These are phyloP conservation scores for Hypoxylon sp. DNA, from an alignment of 2,329 filamentous ascomycete genomes.

Conservation along the genomic window DNA sequence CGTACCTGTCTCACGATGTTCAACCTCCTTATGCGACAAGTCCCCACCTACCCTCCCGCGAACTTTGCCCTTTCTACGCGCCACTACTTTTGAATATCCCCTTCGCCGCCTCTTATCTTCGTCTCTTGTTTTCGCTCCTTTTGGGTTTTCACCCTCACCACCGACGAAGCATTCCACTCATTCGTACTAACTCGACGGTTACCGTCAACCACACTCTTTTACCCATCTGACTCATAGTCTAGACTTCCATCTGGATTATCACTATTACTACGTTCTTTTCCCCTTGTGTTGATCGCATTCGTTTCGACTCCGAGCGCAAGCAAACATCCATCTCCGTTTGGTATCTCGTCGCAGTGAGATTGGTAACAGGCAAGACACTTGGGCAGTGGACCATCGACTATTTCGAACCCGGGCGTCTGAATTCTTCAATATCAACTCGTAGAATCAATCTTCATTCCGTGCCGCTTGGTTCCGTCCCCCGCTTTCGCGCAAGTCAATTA, in stretches of 20 bases:
- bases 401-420: not conserved
- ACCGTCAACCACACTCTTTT: slow-evolving; percentile 52
- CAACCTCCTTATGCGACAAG: slow-evolving; percentile 42
- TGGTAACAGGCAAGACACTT: slow-evolving; percentile 32
- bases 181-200: slow-evolving; percentile 42
- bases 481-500: slow-evolving; percentile 16
- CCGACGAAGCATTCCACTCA: slow-evolving; percentile 43
- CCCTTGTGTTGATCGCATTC: slow-evolving; percentile 55
- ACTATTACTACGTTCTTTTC: slow-evolving; percentile 49
- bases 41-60: slow-evolving; percentile 43
- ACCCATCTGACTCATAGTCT: slow-evolving; percentile 42
- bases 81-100: slow-evolving; percentile 31
- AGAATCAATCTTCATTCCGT: slow-evolving; percentile 1
- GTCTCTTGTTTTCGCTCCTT: slow-evolving; percentile 33
- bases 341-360: slow-evolving; percentile 39
- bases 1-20: slow-evolving; percentile 44
- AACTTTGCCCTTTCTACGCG: slow-evolving; percentile 40
- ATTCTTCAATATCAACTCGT: slow-evolving; percentile 21
- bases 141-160: slow-evolving; percentile 35
- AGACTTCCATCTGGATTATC: slow-evolving; percentile 46
- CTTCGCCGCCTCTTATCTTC: slow-evolving; percentile 32
- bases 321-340: slow-evolving; percentile 42
- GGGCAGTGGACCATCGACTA: slow-evolving; percentile 1
- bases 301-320: slow-evolving; percentile 41
- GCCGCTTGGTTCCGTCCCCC: slow-evolving; percentile 3